phyloP scores from a whole-genome alignment of 768 basidiomycete genomes.

The Neoboletus brunneissimus region DNA sequence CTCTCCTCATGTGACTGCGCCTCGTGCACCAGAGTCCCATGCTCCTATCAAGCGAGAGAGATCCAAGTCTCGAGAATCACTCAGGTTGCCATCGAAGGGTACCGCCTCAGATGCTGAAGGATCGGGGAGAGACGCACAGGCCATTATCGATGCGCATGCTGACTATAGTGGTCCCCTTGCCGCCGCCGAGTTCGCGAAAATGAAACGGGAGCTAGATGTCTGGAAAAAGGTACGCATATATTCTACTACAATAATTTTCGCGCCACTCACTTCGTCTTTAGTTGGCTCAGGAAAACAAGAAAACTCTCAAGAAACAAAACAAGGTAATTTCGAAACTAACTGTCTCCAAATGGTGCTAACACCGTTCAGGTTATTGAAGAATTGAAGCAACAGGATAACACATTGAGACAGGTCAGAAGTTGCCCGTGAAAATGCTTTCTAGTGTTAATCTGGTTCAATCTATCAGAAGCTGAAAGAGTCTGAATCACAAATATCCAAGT shows the following conservation, averaged over 20 bases:
- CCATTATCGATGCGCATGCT: slow-evolving; percentile 10
- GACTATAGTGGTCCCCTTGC: slow-evolving; percentile 38
- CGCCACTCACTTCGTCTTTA: slow-evolving; percentile 14
- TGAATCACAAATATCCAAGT: slow-evolving; percentile 41
- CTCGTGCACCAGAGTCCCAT: slow-evolving; percentile 9
- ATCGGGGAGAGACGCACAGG: slow-evolving; percentile 22
- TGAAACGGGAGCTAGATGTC: slow-evolving; percentile 56
- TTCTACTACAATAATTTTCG: background rate
- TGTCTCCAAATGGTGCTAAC: slow-evolving; percentile 1
- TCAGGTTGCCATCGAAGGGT: slow-evolving; percentile 22
- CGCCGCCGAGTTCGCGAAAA: slow-evolving; percentile 47
- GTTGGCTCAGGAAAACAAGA: slow-evolving; percentile 47
- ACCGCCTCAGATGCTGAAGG: slow-evolving; percentile 29
- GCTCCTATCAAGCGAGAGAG: slow-evolving; percentile 28
- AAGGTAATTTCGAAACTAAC: slow-evolving; percentile 42
- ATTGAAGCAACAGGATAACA: slow-evolving; percentile 41
- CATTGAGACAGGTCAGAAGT: slow-evolving; percentile 37
- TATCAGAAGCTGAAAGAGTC: slow-evolving; percentile 44
- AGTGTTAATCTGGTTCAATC: slow-evolving; percentile 1
- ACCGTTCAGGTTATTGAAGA: slow-evolving; percentile 50
- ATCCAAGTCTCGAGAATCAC: slow-evolving; percentile 37
- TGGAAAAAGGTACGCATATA: slow-evolving; percentile 43
- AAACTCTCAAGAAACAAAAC: slow-evolving; percentile 49
- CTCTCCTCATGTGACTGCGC: slow-evolving; percentile 7
- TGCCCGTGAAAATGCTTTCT: background rate